Conservation (phyloP, 805 yeast genomes). For the Spencermartinsiella europaea region DNA sequence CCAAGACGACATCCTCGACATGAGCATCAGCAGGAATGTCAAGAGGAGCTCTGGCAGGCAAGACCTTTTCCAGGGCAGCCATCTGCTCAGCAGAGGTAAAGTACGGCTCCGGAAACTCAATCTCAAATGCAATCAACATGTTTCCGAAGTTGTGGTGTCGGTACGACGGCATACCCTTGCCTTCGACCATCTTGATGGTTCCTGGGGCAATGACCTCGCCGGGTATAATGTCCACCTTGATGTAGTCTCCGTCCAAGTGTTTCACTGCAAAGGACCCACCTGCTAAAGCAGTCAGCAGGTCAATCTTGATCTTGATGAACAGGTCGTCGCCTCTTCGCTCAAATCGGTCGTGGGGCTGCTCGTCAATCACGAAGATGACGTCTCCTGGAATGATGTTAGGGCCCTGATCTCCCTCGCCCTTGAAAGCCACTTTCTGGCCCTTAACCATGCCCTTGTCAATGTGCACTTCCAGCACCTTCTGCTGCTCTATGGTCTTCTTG, state of each 20-base stretch:
- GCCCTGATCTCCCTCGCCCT: slow-evolving; percentile 97
- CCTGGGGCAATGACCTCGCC: slow-evolving; percentile 94
- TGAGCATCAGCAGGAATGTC: slow-evolving; percentile 65
- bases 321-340: slow-evolving; percentile 88
- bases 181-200: slow-evolving; percentile 70
- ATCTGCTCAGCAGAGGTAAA: slow-evolving; percentile 68
- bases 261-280: slow-evolving; percentile 89
- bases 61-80: slow-evolving; percentile 62
- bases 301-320: slow-evolving; percentile 78
- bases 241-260: slow-evolving; percentile 88
- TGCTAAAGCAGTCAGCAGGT: slow-evolving; percentile 88
- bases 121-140: slow-evolving; percentile 75
- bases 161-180: slow-evolving; percentile 96
- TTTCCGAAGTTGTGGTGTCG: slow-evolving; percentile 87
- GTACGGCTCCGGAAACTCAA: slow-evolving; percentile 78
- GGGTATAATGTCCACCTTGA: slow-evolving; percentile 75
- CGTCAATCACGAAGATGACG: slow-evolving; percentile 85
- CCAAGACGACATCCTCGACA: slow-evolving; percentile 74
- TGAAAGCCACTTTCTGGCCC: slow-evolving; percentile 84
- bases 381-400: slow-evolving; percentile 96
- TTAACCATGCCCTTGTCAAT: slow-evolving; percentile 96
- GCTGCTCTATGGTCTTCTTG: slow-evolving; percentile 78
- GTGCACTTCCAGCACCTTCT: slow-evolving; percentile 91
- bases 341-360: slow-evolving; percentile 79
- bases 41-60: slow-evolving; percentile 66